Conservation (phyloP, 2,329 filamentous ascomycete species). For the Mycosphaerella sp. region DNA sequence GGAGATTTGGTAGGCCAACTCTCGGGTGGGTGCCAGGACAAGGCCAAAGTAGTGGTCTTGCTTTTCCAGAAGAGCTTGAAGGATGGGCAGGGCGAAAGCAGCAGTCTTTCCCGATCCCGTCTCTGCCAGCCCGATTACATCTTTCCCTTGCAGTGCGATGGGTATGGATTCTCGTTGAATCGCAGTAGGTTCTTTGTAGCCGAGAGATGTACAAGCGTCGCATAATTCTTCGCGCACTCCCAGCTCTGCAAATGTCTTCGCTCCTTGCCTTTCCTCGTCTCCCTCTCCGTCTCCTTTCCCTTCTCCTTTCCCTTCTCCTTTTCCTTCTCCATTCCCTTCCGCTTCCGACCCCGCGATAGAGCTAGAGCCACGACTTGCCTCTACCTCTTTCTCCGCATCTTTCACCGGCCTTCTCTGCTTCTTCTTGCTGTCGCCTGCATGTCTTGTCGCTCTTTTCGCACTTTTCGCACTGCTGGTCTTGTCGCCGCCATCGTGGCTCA, state of each 20-base stretch:
- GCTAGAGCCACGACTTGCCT: no score
- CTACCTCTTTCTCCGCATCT: constrained; percentile 15
- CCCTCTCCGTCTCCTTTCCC: constrained; percentile 24
- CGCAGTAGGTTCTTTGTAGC: constrained; percentile 79
- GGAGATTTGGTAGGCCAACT: constrained; percentile 86
- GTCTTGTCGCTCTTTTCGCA: not conserved
- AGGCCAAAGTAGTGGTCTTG: constrained; percentile 83
- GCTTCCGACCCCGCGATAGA: constrained; percentile 11
- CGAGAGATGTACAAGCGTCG: constrained; percentile 76
- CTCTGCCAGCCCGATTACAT: constrained; percentile 90
- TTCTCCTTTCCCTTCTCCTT: constrained; percentile 1
- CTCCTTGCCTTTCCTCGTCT: constrained; percentile 11
- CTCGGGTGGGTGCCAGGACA: constrained; percentile 84
- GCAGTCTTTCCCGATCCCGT: constrained; percentile 96
- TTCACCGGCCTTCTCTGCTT: constrained; percentile 13
- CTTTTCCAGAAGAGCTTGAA: constrained; percentile 83
- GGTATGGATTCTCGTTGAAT: constrained; percentile 87
- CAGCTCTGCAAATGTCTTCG: constrained; percentile 62
- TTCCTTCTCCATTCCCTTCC: not conserved
- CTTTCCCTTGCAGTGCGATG: constrained; percentile 67
- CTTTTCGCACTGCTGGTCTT: not conserved
- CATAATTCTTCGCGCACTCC: constrained; percentile 82
- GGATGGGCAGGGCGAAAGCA: constrained; percentile 86
- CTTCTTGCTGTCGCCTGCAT: not conserved
- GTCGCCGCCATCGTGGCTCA: constrained; percentile 20